Percentiles rank a stretch among this genome's conserved stretches.
Evolutionary conservation across 192 early-diverging fungal species (phyloP).

Genomic region (Podila horticola): DNA sequence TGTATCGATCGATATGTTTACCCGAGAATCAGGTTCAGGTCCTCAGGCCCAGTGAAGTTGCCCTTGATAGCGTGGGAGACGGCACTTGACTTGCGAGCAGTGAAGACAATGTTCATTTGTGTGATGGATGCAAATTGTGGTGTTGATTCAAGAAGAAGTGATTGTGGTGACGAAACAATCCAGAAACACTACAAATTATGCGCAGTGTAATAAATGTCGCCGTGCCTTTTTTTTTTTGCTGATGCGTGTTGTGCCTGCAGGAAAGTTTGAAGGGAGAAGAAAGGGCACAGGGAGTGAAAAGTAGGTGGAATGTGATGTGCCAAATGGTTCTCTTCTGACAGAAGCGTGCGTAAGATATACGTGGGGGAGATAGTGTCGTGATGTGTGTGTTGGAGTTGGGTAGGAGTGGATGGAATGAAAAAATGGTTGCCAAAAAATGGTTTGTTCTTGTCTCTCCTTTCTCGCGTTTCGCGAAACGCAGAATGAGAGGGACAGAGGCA

Average conservation of each 20-base stretch:
- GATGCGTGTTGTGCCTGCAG: too few relatives aligned
- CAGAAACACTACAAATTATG: too few relatives aligned
- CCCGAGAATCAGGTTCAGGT: slow-evolving; percentile 81
- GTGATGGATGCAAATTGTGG: background rate
- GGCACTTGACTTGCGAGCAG: slow-evolving; percentile 82
- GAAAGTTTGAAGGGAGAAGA: too few relatives aligned
- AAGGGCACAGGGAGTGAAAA: too few relatives aligned
- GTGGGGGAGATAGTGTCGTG: background rate
- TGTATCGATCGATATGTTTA: slow-evolving; percentile 33
- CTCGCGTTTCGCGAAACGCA: too few relatives aligned
- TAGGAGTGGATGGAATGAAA: background rate
- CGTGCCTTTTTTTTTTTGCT: too few relatives aligned
- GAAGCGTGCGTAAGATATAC: too few relatives aligned
- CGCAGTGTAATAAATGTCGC: too few relatives aligned
- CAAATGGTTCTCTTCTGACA: too few relatives aligned
- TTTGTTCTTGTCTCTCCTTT: too few relatives aligned
- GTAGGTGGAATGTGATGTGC: too few relatives aligned
- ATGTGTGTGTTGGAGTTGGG: background rate
- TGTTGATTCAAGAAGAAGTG: background rate
- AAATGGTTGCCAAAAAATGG: background rate
- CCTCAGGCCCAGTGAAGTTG: slow-evolving; percentile 67
- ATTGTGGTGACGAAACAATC: too few relatives aligned
- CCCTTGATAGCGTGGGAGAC: slow-evolving; percentile 73
- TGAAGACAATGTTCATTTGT: slow-evolving; percentile 66
- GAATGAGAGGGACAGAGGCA: background rate